Base-by-base conservation (phyloP, 1,284 basidiomycete genomes). In the Leccinum pachyderme region DNA sequence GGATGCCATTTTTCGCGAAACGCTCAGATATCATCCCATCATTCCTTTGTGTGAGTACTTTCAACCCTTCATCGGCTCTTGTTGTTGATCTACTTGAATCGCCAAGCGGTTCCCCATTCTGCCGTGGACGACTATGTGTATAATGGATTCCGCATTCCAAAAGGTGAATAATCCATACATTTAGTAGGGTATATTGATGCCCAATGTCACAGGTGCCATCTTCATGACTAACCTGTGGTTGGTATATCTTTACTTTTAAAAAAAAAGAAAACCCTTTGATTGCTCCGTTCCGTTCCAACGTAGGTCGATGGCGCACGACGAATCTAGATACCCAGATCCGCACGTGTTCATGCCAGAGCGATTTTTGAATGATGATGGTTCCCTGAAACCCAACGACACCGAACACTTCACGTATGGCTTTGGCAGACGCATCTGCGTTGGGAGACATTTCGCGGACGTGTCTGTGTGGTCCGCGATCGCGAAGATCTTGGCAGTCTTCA, bases 241-340 rank as follows among this genome's bases (percentile, higher is more conserved):
- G 8, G 44, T 35, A 15, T 33, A 33, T 9, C 6, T 13, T 4
- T 12, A 3, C 24, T 24, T 35, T 52, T 47, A 2, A 24, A 29
- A 22, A 22, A n/a, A n/a, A 7, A 24, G 24, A 22, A 22, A n/a
- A n/a, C 3, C 7, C 15, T 1, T 43, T 15, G 25, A 44, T 27
- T 7, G 2, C 18, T 27, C 18, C 4, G 2, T 15, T 52, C 18
- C 13, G 3, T 15, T 52, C 18, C 13, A 2, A 8, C 13, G 24
- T 18, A 66, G 57, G 65, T 53, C 54, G 18, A 67, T 65, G 65
- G 53, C 57, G 8, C 61, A 60, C 24, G 24, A 65, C 5, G 53
- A 50, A 22, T 45, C 29, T 24, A 62, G 53, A 24, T 66, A 62
- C 25, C 53, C 63, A 6, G 49, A 49, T 6, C 44, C 63, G 2